phyloP scores from a whole-genome alignment of 176 grass and related monocot species.

The Hordeum vulgare region DNA sequence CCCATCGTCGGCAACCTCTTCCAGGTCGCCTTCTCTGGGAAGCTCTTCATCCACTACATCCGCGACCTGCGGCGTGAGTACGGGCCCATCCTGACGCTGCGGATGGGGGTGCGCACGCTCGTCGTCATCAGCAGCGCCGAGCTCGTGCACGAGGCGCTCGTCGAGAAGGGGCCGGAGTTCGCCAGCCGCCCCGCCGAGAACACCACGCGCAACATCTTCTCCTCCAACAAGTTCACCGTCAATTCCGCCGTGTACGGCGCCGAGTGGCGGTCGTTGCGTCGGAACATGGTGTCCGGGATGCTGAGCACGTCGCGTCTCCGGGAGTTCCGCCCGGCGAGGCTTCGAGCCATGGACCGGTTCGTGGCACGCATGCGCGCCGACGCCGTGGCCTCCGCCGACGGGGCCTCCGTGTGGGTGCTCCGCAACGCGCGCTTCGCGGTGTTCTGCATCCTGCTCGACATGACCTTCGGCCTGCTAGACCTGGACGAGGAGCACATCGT shows the following conservation, averaged over 20 bases:
- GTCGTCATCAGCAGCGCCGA: constrained; percentile 76
- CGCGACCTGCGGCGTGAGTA: constrained; percentile 52
- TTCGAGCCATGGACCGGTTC: constrained; percentile 82
- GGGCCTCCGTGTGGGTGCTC: constrained; percentile 66
- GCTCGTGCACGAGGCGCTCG: constrained; percentile 70
- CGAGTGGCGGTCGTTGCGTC: constrained; percentile 77
- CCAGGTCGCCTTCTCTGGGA: constrained; percentile 78
- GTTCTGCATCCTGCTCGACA: constrained; percentile 80
- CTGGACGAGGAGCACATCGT: constrained; percentile 63
- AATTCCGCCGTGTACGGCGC: constrained; percentile 77
- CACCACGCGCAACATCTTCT: constrained; percentile 75
- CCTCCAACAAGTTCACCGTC: constrained; percentile 83
- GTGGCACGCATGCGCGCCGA: constrained; percentile 60
- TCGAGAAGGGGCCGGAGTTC: constrained; percentile 64
- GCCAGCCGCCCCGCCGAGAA: constrained; percentile 70
- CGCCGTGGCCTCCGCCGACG: constrained; percentile 35
- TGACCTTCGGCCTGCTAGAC: constrained; percentile 86
- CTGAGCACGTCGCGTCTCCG: constrained; percentile 54
- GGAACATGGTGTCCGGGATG: constrained; percentile 98
- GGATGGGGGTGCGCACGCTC: constrained; percentile 80
- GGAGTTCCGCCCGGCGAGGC: constrained; percentile 45
- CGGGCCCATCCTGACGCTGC: constrained; percentile 74
- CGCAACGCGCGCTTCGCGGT: constrained; percentile 94
- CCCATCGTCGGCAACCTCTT: constrained; percentile 82
- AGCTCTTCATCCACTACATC: constrained; percentile 83